Base-by-base conservation (phyloP, 495 filamentous ascomycete species). In the Tuber magnatum region DNA sequence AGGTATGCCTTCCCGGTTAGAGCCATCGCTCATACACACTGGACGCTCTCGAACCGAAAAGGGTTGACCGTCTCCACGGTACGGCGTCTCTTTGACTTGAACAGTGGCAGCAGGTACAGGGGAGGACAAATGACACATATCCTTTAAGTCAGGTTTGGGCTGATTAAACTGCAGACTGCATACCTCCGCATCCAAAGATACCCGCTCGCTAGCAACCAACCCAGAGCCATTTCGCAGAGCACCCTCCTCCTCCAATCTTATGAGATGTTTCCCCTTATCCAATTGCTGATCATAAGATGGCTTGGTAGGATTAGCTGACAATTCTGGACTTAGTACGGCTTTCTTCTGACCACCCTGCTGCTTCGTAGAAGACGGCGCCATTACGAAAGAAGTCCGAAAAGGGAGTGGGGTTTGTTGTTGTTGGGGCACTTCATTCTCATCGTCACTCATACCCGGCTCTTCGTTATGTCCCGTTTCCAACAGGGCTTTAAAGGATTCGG, bases 71-170 rank as follows among this genome's bases (percentile, higher is more conserved):
- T 44, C 65, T 68, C 73, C 73, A 68, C 72, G 69, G n/a, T 79
- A 75, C 18, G 77, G 76, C 40, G 77, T 79, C 43, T 75, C 77
- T 79, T 79, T 44, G 44, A 79, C 77, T 65, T 79, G 77, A 28
- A 79, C 35, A 9, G 73, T 79, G 32, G 46, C 14, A 18, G 76
- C 41, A 70, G 72, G 69, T 46, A 69, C 24, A 32, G 69, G 35
- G 38, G 76, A 61, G 28, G 56, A 56, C 40, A 46, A 48, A 48
- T 16, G 28, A 32, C 32, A 35, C 14, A 65, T 35, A 14, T 32
- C 28, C 56, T 35, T 35, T 18, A 35, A 35, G 56, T 20, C 16
- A 35, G 28, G 56, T 4, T 20, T 35, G 56, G 56, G 32, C 20
- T 28, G 48, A 3, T n/a, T n/a, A 56, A 56, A 56, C 18, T 35